Evolutionary conservation across 129 eudicot species (phyloP), one percentile per base, ranked within the genome.

Genomic region (Solidago caesia): DNA sequence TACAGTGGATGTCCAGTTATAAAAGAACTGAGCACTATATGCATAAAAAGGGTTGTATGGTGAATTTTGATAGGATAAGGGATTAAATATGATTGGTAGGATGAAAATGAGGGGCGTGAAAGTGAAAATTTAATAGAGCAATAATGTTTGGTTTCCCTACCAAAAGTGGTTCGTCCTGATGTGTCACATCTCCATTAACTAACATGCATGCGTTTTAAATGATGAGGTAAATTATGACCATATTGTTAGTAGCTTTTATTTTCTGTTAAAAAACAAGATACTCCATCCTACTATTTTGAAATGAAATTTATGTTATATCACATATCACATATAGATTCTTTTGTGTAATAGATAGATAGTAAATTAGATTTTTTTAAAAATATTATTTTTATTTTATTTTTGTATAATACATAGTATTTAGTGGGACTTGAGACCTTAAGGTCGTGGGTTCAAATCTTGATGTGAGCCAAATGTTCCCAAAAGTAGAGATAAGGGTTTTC

Each of bases 151-250:
- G 75, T 60, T 77, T 77, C 75, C 81, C 81, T 77, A 68, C 81
- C 81, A 70, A 71, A 70, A 77, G 76, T 70, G 76, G 76, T 77
- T 77, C 71, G 45, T 70, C 76, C 46, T 77, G 76, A 70, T 77
- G 41, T 77, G 82, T 77, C 82, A 77, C 82, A 77, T 77, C 82
- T 77, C 82, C 69, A 70, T 70, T 77, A 77, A 77, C 82, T 77
- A 77, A 77, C 76, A 77, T 77, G 82, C 82, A 77, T 77, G 82
- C 82, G 76, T 77, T 77, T 77, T 77, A 77, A 77, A 77, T 77
- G 71, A 77, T 77, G 71, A 77, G 71, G 71, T 77, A 75, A 75
- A 52, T 75, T 65, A 75, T 75, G 73, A 75, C 65, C 65, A 51
- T 75, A 41, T 75, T 75, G 53, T 14, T 52, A 16, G 53, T 7